phyloP scores from a whole-genome alignment of 345 rosid genomes.

The Lagerstroemia speciosa region DNA sequence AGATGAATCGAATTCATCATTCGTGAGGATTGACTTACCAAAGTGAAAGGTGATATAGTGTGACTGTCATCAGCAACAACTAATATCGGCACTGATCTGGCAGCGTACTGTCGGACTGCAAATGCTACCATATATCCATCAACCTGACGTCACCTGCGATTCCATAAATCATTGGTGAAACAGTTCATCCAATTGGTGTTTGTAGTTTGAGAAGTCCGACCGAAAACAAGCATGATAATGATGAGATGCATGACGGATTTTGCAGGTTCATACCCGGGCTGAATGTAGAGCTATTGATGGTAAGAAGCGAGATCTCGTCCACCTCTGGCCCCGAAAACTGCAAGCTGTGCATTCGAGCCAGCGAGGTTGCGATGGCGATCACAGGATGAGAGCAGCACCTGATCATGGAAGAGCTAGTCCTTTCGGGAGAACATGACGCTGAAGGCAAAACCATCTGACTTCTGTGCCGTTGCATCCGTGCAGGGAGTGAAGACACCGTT shows the following conservation, averaged over 20 bases:
- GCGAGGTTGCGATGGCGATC: constrained; percentile 58
- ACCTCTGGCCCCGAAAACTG: constrained; percentile 74
- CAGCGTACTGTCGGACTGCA: constrained; percentile 85
- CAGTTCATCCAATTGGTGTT: too few relatives aligned
- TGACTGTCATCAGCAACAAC: constrained; percentile 51
- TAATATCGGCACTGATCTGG: constrained; percentile 64
- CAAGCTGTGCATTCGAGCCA: constrained; percentile 37
- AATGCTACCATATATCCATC: constrained; percentile 85
- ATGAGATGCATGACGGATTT: neutral
- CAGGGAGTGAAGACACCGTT: constrained; percentile 63
- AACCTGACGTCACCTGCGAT: constrained; percentile 56
- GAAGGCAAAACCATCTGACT: constrained; percentile 66
- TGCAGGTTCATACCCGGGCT: constrained; percentile 35
- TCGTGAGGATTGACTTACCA: constrained; percentile 32
- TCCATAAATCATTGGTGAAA: neutral
- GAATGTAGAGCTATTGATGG: too few relatives aligned
- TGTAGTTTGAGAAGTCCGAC: too few relatives aligned
- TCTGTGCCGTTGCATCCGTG: constrained; percentile 46
- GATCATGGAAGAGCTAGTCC: constrained; percentile 49
- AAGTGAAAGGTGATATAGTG: constrained; percentile 65
- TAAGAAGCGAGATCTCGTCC: too few relatives aligned
- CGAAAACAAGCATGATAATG: too few relatives aligned
- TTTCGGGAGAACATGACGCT: constrained; percentile 56
- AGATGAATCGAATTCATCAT: neutral
- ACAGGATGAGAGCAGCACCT: constrained; percentile 75